Base-by-base conservation (phyloP, 1,284 basidiomycete genomes). In the Takashimella tepidaria region DNA sequence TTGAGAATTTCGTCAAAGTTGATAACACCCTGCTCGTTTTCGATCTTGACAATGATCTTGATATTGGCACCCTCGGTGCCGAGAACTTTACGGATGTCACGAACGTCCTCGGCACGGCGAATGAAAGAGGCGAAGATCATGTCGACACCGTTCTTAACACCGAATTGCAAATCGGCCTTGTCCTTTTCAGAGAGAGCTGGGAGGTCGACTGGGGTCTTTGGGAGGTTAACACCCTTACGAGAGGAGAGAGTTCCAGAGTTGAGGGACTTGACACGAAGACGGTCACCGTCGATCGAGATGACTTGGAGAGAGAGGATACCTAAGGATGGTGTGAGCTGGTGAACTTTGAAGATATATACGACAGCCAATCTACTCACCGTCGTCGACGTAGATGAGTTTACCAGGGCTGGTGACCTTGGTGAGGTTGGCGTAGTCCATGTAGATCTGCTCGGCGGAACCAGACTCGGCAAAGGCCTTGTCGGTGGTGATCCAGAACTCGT, bases 61-160 rank as follows among this genome's bases (percentile, higher is more conserved):
- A 98, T 92, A 77, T 78, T 85, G 54, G 89, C 88, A 54, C 93
- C 93, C 50, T 91, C 90, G 47, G 91, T 84, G 50, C 92, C 93
- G 61, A 98, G 86, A 56, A 91, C 87, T 55, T 84, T 81, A 62
- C 90, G 87, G 72, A 98, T 97, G 70, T 95, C 89, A 60, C 80
- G 82, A 70, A 98, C 92, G 74, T 98, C 92, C 67, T 95, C 82
- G 42, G 84, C 92, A 53, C 87, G 85, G 61, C 93, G 90, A 76
- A 98, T 97, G 75, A 97, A 98, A 2, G 93, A 97, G 16, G 92
- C 92, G 72, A 98, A 98, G 72, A 98, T 79, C 92, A 98, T 98
- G 81, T 99, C 96, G 64, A 98, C 92, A 60, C 87, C 85, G 77
- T 98, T 98, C 81, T 87, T 88, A 74, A 97, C 95, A 78, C 96